Conservation (phyloP, 2,329 filamentous ascomycete species). For the Penicillium sp. region DNA sequence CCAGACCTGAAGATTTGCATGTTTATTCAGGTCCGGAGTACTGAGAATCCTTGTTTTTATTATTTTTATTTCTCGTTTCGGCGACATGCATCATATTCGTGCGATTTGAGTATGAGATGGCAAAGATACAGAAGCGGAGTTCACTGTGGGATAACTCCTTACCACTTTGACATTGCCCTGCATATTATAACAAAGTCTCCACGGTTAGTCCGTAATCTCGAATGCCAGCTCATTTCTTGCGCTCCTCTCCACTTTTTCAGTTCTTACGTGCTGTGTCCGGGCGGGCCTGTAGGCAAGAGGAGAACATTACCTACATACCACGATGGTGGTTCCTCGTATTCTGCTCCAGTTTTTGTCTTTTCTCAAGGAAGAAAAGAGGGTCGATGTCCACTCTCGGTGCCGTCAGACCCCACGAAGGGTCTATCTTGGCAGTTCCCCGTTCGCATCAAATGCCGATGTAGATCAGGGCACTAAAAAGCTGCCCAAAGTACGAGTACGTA, state of each 20-base stretch:
- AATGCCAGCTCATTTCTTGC: not conserved
- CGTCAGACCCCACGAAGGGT: not conserved
- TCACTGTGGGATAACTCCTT: not conserved
- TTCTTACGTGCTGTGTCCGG: not conserved
- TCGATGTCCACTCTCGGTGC: not conserved
- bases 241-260: not conserved
- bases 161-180: not conserved
- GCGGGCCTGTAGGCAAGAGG: not conserved
- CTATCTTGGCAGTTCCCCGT: not conserved
- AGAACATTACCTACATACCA: not conserved
- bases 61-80: not conserved
- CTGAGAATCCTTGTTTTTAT: conserved; percentile 1
- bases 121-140: not conserved
- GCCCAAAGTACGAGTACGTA: not conserved
- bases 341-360: not conserved
- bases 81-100: conserved; percentile 7
- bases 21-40: conserved; percentile 15
- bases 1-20: not conserved
- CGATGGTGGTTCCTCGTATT: not conserved
- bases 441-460: not conserved
- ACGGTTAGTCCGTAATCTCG: not conserved
- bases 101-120: not conserved
- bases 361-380: not conserved
- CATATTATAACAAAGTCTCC: not conserved
- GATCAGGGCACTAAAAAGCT: not conserved